phyloP scores from a whole-genome alignment of 257 asterid species.

The Nyctanthes arbortristis region DNA sequence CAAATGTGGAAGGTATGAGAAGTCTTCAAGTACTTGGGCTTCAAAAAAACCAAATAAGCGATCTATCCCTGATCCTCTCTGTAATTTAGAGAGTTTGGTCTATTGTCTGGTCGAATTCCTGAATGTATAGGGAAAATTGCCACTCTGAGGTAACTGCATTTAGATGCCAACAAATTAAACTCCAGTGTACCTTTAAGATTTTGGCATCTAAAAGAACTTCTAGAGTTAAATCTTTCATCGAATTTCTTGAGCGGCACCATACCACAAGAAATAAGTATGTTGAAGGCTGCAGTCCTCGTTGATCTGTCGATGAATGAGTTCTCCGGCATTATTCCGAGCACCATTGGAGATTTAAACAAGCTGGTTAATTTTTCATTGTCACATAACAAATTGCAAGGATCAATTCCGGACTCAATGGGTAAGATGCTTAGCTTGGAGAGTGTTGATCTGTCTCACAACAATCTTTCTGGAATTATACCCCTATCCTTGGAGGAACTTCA shows the following conservation, averaged over 20 bases:
- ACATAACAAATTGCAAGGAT: conserved; percentile 25
- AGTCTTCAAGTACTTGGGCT: conserved; percentile 9
- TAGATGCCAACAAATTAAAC: conserved; percentile 21
- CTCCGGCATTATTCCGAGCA: conserved; percentile 19
- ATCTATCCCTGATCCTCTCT: background rate
- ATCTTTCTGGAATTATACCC: conserved; percentile 32
- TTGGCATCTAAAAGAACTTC: conserved; percentile 28
- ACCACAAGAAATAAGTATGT: conserved; percentile 19
- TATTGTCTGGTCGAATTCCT: conserved; percentile 29
- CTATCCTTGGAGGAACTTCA: conserved; percentile 27
- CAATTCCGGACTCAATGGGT: conserved; percentile 22
- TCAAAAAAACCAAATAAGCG: conserved; percentile 13
- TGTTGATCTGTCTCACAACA: conserved; percentile 34
- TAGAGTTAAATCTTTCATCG: conserved; percentile 26
- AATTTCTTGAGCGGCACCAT: conserved; percentile 25
- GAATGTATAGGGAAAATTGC: conserved; percentile 24
- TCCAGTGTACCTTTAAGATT: conserved; percentile 24
- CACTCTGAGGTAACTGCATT: background rate
- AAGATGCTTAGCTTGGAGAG: conserved; percentile 22
- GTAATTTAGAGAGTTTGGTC: conserved; percentile 12
- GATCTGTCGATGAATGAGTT: conserved; percentile 28
- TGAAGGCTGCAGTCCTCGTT: conserved; percentile 4
- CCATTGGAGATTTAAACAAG: conserved; percentile 12
- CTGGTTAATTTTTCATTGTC: conserved; percentile 23
- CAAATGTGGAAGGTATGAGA: background rate